These are phyloP conservation scores for Musa schizocarpa DNA, from an alignment of 176 grass and related monocot genomes.

Conservation along the genomic window DNA sequence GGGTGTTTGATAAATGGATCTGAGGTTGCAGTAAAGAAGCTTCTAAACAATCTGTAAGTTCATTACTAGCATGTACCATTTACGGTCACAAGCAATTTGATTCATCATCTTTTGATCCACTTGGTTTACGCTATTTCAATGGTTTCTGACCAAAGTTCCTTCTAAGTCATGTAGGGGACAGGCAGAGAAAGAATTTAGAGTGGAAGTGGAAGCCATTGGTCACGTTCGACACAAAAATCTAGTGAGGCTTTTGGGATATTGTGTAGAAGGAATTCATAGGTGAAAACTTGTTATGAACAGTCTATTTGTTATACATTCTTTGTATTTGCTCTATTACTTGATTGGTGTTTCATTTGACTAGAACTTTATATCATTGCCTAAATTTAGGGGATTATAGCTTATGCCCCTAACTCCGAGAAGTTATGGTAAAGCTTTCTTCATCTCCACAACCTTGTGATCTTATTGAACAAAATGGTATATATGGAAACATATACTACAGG, in stretches of 20 bases:
- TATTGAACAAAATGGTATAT: no score
- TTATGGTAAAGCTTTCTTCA: no score
- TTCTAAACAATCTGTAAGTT: conserved; percentile 92
- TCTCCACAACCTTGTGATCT: no score
- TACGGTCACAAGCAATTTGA: background rate
- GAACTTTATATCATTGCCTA: background rate
- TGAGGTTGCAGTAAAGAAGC: conserved; percentile 84
- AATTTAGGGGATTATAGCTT: no score
- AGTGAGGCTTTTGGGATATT: conserved; percentile 89
- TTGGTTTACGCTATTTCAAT: background rate
- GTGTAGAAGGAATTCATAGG: conserved; percentile 94
- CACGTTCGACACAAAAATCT: conserved; percentile 93
- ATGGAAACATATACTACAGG: no score
- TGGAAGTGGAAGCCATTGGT: conserved; percentile 98
- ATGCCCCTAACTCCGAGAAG: no score
- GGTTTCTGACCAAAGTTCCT: background rate
- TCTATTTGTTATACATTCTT: background rate
- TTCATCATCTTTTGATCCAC: background rate
- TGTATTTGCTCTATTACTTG: background rate
- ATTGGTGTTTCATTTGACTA: conserved; percentile 9
- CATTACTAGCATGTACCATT: background rate
- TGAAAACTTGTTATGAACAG: conserved; percentile 14
- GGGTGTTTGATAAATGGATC: conserved; percentile 86
- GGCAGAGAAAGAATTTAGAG: conserved; percentile 97
- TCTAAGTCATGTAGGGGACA: conserved; percentile 56